These are phyloP conservation scores for Postia placenta DNA, from an alignment of 768 basidiomycete species.

Conservation along the genomic window DNA sequence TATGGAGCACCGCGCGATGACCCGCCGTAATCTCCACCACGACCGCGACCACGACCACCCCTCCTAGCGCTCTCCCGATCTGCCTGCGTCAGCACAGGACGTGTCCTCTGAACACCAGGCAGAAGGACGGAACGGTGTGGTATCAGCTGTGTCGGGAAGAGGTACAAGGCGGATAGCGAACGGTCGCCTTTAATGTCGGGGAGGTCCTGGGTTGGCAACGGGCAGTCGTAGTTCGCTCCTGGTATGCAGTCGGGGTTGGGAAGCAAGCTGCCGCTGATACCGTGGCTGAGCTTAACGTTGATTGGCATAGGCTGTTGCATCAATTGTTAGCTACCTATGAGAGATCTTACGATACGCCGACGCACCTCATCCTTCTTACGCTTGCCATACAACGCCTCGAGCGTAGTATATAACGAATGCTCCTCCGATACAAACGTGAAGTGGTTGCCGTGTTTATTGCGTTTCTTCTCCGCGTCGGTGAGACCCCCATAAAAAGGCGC, in stretches of 20 bases:
- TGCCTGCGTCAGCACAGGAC: constrained; percentile 52
- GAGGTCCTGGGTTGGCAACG: constrained; percentile 51
- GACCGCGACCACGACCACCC: constrained; percentile 31
- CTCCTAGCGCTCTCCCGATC: constrained; percentile 68
- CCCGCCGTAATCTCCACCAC: constrained; percentile 34
- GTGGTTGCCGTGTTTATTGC: constrained; percentile 84
- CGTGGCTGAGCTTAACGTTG: constrained; percentile 62
- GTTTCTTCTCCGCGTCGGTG: constrained; percentile 70
- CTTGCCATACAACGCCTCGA: constrained; percentile 88
- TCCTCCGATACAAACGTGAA: constrained; percentile 79
- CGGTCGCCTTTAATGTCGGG: constrained; percentile 84
- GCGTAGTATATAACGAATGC: constrained; percentile 80
- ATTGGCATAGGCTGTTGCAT: constrained; percentile 62
- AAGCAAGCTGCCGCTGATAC: constrained; percentile 73
- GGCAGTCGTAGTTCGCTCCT: constrained; percentile 82
- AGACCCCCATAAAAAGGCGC: constrained; percentile 55
- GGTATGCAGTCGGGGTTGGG: constrained; percentile 88
- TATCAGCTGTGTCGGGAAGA: constrained; percentile 80
- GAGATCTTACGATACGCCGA: not conserved
- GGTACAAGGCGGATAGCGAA: constrained; percentile 81
- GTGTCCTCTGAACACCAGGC: constrained; percentile 57
- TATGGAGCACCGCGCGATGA: constrained; percentile 7
- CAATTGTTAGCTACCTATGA: constrained; percentile 3
- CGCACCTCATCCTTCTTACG: constrained; percentile 74
- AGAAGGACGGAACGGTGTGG: constrained; percentile 85